Evolutionary conservation across 2,329 filamentous ascomycete species (phyloP).

Genomic region (Diaporthe capsici): DNA sequence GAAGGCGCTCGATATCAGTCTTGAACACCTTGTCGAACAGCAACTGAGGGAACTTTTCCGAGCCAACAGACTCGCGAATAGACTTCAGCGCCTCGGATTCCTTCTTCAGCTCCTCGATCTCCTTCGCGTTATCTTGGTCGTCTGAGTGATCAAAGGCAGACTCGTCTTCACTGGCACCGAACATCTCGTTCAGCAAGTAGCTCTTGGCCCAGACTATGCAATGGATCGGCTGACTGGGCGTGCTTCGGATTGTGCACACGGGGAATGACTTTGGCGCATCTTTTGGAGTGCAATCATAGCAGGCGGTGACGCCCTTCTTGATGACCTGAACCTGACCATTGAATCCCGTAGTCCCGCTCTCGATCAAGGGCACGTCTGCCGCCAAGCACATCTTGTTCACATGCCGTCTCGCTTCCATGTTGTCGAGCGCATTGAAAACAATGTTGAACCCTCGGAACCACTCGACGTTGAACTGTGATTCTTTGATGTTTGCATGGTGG

Average conservation of each 20-base stretch:
- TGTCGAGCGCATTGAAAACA: conserved; percentile 98
- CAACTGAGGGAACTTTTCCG: conserved; percentile 79
- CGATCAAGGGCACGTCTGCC: conserved; percentile 89
- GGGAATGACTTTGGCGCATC: conserved; percentile 93
- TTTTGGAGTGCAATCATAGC: conserved; percentile 95
- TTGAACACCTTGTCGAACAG: conserved; percentile 96
- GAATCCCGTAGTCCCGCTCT: conserved; percentile 98
- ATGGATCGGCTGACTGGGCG: conserved; percentile 95
- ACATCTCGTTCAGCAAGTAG: conserved; percentile 95
- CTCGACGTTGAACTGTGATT: conserved; percentile 84
- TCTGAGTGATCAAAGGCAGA: conserved; percentile 83
- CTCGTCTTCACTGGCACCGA: conserved; percentile 91
- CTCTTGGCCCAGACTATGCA: conserved; percentile 99
- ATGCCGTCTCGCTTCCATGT: conserved; percentile 91
- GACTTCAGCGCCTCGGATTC: conserved; percentile 88
- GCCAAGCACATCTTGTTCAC: conserved; percentile 98
- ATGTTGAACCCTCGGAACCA: conserved; percentile 89
- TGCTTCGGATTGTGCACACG: conserved; percentile 97
- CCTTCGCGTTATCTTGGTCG: conserved; percentile 85
- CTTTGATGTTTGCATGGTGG: conserved; percentile 96
- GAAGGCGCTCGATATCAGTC: conserved; percentile 84
- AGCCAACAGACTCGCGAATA: conserved; percentile 86
- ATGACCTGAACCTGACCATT: conserved; percentile 98
- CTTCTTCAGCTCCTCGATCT: conserved; percentile 88
- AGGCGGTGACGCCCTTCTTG: conserved; percentile 90